Conservation (phyloP, 2,329 filamentous ascomycete genomes). For the Bertia moriformis region DNA sequence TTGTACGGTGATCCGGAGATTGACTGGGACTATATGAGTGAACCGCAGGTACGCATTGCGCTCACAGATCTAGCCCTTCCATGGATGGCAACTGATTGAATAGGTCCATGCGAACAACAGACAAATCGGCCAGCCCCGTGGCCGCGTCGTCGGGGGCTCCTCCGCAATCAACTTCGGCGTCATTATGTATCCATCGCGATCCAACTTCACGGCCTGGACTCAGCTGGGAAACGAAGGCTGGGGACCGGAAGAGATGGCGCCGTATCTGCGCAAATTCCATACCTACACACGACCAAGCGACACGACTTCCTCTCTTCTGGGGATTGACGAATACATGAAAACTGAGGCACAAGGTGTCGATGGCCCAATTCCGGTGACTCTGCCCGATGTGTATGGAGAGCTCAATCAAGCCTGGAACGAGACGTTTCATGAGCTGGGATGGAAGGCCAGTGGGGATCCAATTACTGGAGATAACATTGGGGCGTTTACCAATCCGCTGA, state of each 20-base stretch:
- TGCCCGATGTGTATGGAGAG: not conserved
- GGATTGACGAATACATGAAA: not conserved
- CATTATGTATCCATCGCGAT: slow-evolving; percentile 5
- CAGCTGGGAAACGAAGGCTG: slow-evolving; percentile 22
- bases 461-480: slow-evolving; percentile 13
- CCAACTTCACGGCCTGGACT: slow-evolving; percentile 21
- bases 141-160: slow-evolving; percentile 19
- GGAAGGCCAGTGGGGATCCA: slow-evolving; percentile 13
- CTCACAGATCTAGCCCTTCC: not conserved
- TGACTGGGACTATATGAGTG: slow-evolving; percentile 11
- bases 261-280: slow-evolving; percentile 22
- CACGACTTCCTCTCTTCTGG: not conserved
- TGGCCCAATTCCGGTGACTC: not conserved
- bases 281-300: slow-evolving; percentile 2
- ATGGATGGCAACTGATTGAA: not conserved
- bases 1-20: slow-evolving; percentile 9
- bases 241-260: slow-evolving; percentile 20
- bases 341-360: not conserved
- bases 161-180: slow-evolving; percentile 21
- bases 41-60: slow-evolving; percentile 12
- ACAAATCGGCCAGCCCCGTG: slow-evolving; percentile 14
- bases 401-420: not conserved
- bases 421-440: slow-evolving; percentile 10
- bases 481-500: slow-evolving; percentile 14
- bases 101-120: slow-evolving; percentile 6